Evolutionary conservation across 441 rosid species (phyloP).

Genomic region (Adansonia gregorii): DNA sequence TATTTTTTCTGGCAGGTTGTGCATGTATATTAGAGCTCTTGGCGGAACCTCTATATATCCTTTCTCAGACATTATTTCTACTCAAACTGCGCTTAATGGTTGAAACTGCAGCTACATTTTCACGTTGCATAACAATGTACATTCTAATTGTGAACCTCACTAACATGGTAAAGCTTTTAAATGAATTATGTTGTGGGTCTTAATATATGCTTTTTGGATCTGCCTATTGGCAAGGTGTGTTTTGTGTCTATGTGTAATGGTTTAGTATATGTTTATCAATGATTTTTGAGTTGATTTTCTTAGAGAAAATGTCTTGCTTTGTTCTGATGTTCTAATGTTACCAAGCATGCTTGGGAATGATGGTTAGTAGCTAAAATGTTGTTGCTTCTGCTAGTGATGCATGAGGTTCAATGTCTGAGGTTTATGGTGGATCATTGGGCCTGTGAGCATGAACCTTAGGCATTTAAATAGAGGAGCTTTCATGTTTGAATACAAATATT

Average conservation of each 20-base stretch:
- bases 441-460: background rate
- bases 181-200: constrained; percentile 16
- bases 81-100: constrained; percentile 74
- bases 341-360: background rate
- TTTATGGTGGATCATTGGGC: constrained; percentile 11
- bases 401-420: background rate
- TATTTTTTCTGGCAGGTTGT: constrained; percentile 53
- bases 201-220: constrained; percentile 22
- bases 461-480: constrained; percentile 9
- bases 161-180: constrained; percentile 58
- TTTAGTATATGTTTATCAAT: background rate
- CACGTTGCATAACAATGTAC: constrained; percentile 75
- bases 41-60: constrained; percentile 89
- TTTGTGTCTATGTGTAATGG: constrained; percentile 12
- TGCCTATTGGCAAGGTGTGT: background rate
- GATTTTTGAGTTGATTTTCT: constrained; percentile 9
- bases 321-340: background rate
- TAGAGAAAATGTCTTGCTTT: constrained; percentile 1
- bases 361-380: background rate
- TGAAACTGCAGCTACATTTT: constrained; percentile 79
- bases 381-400: background rate
- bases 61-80: constrained; percentile 80
- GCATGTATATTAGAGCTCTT: constrained; percentile 88
- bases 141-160: constrained; percentile 61
- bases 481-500: no score